Conservation (phyloP, 1,284 basidiomycete species). For the Microbotryum saponariae region DNA sequence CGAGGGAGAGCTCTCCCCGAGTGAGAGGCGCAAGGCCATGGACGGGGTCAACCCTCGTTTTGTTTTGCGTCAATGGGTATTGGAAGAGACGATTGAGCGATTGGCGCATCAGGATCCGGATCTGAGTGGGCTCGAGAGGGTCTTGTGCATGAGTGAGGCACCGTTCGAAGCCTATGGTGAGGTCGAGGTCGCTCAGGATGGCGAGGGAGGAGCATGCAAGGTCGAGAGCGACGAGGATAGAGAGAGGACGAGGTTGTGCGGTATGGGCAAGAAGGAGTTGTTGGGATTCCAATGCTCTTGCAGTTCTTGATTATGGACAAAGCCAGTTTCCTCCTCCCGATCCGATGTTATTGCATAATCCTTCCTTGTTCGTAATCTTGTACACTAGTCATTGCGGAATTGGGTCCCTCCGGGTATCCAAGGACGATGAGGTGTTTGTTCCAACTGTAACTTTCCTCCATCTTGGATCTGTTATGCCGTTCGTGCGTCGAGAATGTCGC, state of each 20-base stretch:
- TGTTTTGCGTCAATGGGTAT: slow-evolving; percentile 81
- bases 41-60: slow-evolving; percentile 70
- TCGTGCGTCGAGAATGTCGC: slow-evolving; percentile 8
- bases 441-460: no score
- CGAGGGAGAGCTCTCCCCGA: slow-evolving; percentile 47
- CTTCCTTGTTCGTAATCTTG: background rate
- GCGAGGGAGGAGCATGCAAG: slow-evolving; percentile 40
- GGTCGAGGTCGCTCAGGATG: slow-evolving; percentile 46
- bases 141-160: slow-evolving; percentile 71
- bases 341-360: background rate
- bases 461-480: no score
- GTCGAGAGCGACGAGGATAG: slow-evolving; percentile 52
- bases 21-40: slow-evolving; percentile 46
- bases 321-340: background rate
- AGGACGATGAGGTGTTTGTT: no score
- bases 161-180: slow-evolving; percentile 76
- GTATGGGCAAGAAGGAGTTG: slow-evolving; percentile 63
- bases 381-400: no score
- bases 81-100: slow-evolving; percentile 75
- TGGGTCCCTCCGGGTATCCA: no score
- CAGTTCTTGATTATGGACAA: slow-evolving; percentile 54
- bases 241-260: slow-evolving; percentile 69
- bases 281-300: slow-evolving; percentile 90
- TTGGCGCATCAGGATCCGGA: slow-evolving; percentile 49
- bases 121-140: slow-evolving; percentile 54